Base-by-base conservation (phyloP, 495 filamentous ascomycete genomes). In the Peziza echinospora region DNA sequence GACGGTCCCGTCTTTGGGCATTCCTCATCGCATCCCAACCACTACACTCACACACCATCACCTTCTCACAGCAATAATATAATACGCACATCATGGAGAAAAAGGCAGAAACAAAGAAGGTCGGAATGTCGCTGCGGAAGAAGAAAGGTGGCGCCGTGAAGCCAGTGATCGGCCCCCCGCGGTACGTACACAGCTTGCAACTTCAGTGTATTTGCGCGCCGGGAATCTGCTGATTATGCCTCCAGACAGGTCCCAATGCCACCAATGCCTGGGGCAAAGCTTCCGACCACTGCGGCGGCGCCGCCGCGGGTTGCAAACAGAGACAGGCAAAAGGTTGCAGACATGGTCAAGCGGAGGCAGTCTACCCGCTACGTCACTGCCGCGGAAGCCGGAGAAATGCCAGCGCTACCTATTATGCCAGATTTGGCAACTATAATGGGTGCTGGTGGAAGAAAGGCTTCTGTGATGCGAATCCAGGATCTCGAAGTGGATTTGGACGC, bases 341-440 rank as follows among this genome's bases (percentile, higher is more conserved):
- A 99, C 62, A 67, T 96, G 43, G 91, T 99, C 43, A 96, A 96
- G 64, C 69, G 82, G 48, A 69, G 89, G 47, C 96, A 94, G 62
- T 96, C 89, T 16, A 84, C 84, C 24, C 73, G 86, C 44, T 93
- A 93, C 60, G 82, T 82, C 11, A 25, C 53, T 26, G 40, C 56
- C 13, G 34, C 42, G 11, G 57, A 59, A 10, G 46, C 45, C 2
- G 54, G 43, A 21, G 47, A 53, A 26, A 42, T 39, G 7, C 56
- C 55, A 5, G 41, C 47, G 1, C 59, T 60, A 48, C 57, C 57
- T 5, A 42, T 43, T n/a, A 52, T 58, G 17, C 56, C 56, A 5
- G 41, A 43, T 22, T 11, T 43, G 5, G 52, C 56, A 5, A 48
- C 43, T 5, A 50, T 53, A 7, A 52, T 52, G 11, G 51, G 51